Conservation (phyloP, 805 yeast genomes). For the Starmerella stigmatis region DNA sequence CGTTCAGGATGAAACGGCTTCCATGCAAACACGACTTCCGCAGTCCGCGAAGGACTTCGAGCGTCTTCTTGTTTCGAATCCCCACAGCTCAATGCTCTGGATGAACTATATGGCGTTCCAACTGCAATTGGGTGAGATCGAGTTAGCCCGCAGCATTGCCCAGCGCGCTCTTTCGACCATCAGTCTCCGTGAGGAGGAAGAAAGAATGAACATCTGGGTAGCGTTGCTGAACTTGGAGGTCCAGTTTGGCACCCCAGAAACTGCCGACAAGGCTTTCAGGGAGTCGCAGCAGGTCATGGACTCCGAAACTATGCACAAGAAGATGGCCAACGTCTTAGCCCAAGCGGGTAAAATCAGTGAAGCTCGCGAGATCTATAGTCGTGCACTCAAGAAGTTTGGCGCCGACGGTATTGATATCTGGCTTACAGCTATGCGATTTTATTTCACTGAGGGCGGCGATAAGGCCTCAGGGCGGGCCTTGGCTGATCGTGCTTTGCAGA, state of each 20-base stretch:
- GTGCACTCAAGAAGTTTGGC: constrained; percentile 72
- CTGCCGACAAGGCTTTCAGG: constrained; percentile 69
- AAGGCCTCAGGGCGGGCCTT: constrained; percentile 46
- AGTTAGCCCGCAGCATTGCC: constrained; percentile 87
- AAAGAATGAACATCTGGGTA: constrained; percentile 90
- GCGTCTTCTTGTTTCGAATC: constrained; percentile 80
- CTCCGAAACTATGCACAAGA: constrained; percentile 66
- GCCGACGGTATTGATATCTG: constrained; percentile 56
- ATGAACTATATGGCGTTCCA: constrained; percentile 98
- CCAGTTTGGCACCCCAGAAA: constrained; percentile 78
- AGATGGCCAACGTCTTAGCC: constrained; percentile 62
- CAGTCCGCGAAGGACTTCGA: constrained; percentile 89
- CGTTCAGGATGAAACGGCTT: constrained; percentile 75
- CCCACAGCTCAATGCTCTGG: constrained; percentile 90
- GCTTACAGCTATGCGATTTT: constrained; percentile 70
- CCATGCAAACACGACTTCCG: constrained; percentile 73
- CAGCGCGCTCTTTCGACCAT: constrained; percentile 87
- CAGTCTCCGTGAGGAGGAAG: constrained; percentile 81
- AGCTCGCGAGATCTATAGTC: constrained; percentile 59
- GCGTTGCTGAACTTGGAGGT: constrained; percentile 89
- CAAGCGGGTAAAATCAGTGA: constrained; percentile 60
- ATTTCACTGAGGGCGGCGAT: constrained; percentile 42
- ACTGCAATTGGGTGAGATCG: constrained; percentile 84
- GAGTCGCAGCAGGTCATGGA: constrained; percentile 90
- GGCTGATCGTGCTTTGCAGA: constrained; percentile 62